A percentile compares a stretch with the other conserved stretches of the same genome.
Evolutionary conservation across 2,329 filamentous ascomycete species (phyloP).

Genomic region (Aureobasidium zeae): DNA sequence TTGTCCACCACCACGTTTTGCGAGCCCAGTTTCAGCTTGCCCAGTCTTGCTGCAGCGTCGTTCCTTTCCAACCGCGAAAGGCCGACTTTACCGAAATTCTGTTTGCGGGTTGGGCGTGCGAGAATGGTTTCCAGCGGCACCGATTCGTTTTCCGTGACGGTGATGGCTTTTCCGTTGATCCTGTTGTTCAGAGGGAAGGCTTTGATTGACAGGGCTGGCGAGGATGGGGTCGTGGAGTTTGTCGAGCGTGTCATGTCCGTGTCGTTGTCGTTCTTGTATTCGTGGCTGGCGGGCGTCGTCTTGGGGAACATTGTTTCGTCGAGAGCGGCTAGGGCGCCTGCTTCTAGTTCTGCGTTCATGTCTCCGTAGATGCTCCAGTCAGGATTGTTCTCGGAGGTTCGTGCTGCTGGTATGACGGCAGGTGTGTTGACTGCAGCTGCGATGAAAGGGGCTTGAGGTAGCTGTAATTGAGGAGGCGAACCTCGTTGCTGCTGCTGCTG

Average conservation of each 20-base stretch:
- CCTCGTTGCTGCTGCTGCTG: no score
- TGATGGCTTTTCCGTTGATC: no score
- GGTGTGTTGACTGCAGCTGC: no score
- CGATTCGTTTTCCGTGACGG: neutral
- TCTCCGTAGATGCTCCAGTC: no score
- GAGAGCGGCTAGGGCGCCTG: neutral
- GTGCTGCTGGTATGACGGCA: neutral
- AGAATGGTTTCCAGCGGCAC: slow-evolving; percentile 37
- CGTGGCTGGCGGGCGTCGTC: no score
- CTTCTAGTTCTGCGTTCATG: neutral
- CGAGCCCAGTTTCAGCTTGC: neutral
- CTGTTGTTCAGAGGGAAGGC: neutral
- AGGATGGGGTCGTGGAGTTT: neutral
- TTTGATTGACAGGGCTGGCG: neutral
- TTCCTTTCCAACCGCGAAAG: slow-evolving; percentile 13
- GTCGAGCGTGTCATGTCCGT: no score
- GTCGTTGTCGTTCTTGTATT: no score
- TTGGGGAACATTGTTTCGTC: neutral
- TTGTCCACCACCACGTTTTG: no score
- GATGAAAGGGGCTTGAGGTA: no score
- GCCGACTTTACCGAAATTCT: slow-evolving; percentile 21
- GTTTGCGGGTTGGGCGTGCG: slow-evolving; percentile 30
- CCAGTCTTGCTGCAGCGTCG: slow-evolving; percentile 2
- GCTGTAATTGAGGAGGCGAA: no score
- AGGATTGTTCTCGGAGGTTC: neutral